These are phyloP conservation scores for Geosiphon pyriformis DNA, from an alignment of 192 early-diverging fungal species.

Conservation along the genomic window DNA sequence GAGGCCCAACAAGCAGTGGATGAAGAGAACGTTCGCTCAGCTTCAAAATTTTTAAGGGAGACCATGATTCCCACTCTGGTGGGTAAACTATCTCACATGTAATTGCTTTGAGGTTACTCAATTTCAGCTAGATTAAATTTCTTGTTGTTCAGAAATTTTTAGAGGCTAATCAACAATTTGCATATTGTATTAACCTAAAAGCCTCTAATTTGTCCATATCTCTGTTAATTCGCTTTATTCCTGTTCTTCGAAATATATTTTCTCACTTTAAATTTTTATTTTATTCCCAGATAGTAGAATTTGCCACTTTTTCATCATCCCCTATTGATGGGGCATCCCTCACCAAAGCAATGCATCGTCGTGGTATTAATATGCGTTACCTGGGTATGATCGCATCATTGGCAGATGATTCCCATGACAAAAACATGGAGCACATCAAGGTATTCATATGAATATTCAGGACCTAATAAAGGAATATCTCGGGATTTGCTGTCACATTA, in stretches of 20 bases:
- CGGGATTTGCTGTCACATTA: background rate
- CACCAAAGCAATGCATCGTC: conserved; percentile 80
- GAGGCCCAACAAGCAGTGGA: conserved; percentile 28
- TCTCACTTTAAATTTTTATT: conserved; percentile 36
- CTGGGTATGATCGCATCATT: conserved; percentile 70
- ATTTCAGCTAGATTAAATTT: too few species aligned
- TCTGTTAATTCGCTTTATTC: too few species aligned
- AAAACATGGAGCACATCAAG: conserved; percentile 49
- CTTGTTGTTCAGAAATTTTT: too few species aligned
- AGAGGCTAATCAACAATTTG: too few species aligned
- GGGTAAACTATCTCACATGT: too few species aligned
- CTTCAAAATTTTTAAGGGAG: conserved; percentile 71
- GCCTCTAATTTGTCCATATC: too few species aligned
- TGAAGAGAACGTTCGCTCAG: conserved; percentile 49
- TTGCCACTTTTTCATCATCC: conserved; percentile 58
- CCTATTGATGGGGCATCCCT: conserved; percentile 77
- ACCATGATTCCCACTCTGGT: conserved; percentile 61
- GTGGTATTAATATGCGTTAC: conserved; percentile 97
- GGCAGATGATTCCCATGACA: conserved; percentile 55
- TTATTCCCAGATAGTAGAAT: conserved; percentile 47
- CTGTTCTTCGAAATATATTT: too few species aligned
- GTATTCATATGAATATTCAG: conserved; percentile 23
- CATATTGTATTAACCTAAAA: too few species aligned
- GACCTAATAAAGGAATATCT: background rate
- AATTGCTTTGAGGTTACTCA: too few species aligned